phyloP scores from a whole-genome alignment of 208 protist species.

The Trypanosoma conorhini region DNA sequence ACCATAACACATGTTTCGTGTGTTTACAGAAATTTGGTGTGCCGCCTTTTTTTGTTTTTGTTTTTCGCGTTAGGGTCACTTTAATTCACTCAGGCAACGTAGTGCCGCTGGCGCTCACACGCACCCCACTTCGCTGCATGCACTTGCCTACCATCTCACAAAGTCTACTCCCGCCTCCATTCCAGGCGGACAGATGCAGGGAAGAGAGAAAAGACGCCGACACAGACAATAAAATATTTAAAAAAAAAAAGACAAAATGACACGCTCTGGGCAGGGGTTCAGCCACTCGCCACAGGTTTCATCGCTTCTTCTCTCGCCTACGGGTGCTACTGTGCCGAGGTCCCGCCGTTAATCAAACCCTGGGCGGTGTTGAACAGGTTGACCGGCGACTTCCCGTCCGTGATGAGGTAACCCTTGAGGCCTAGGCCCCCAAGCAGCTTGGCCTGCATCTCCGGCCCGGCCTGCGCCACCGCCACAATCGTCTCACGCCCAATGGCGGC shows the following conservation, averaged over 20 bases:
- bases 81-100: background rate
- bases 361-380: conserved; percentile 96
- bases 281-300: background rate
- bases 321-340: conserved; percentile 10
- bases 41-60: background rate
- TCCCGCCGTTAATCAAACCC: conserved; percentile 78
- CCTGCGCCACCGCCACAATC: conserved; percentile 88
- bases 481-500: conserved; percentile 91
- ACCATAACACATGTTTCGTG: background rate
- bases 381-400: conserved; percentile 95
- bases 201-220: too few species aligned
- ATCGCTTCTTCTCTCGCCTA: background rate
- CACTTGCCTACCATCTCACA: too few species aligned
- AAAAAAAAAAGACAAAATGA: background rate
- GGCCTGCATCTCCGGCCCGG: conserved; percentile 95
- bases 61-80: background rate
- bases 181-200: too few species aligned
- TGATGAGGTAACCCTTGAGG: conserved; percentile 96
- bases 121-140: too few species aligned
- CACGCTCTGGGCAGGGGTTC: background rate
- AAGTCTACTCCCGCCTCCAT: too few species aligned
- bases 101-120: background rate
- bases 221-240: background rate
- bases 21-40: background rate
- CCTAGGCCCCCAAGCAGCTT: conserved; percentile 94